phyloP scores from a whole-genome alignment of 805 yeast genomes.

The Tetrapisispora nanseiensis region DNA sequence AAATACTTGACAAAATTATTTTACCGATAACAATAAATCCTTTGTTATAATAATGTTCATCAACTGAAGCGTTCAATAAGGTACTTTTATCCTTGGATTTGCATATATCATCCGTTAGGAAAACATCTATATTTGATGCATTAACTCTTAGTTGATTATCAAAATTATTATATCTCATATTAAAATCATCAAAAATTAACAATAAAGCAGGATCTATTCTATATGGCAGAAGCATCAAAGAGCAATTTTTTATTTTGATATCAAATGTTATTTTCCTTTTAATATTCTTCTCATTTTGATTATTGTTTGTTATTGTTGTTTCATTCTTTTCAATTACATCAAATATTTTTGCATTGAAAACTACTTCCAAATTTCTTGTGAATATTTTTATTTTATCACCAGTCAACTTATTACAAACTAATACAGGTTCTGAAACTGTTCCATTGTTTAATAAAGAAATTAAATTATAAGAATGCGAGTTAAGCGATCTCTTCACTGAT shows the following conservation, averaged over 20 bases:
- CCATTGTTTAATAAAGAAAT: too few relatives aligned
- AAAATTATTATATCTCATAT: background rate
- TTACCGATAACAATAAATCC: conserved; percentile 24
- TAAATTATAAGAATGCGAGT: background rate
- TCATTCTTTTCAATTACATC: background rate
- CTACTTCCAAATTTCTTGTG: conserved; percentile 39
- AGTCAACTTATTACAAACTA: conserved; percentile 32
- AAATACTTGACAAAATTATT: conserved; percentile 5
- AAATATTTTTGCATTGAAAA: conserved; percentile 56
- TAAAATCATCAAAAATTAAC: conserved; percentile 29
- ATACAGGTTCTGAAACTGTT: conserved; percentile 26
- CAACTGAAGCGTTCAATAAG: conserved; percentile 4
- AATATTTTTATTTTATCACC: conserved; percentile 34
- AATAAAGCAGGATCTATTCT: conserved; percentile 46
- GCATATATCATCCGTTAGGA: conserved; percentile 54
- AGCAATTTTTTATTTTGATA: conserved; percentile 38
- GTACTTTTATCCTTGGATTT: conserved; percentile 20
- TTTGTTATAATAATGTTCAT: conserved; percentile 14
- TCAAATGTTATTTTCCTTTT: conserved; percentile 6
- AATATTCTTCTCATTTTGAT: background rate
- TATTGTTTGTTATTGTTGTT: background rate
- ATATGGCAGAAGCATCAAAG: conserved; percentile 56
- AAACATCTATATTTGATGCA: conserved; percentile 39
- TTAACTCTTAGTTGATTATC: conserved; percentile 17
- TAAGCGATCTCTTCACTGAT: conserved; percentile 7